These are phyloP conservation scores for Quercus tomentella DNA, from an alignment of 331 rosid genomes.

Conservation along the genomic window DNA sequence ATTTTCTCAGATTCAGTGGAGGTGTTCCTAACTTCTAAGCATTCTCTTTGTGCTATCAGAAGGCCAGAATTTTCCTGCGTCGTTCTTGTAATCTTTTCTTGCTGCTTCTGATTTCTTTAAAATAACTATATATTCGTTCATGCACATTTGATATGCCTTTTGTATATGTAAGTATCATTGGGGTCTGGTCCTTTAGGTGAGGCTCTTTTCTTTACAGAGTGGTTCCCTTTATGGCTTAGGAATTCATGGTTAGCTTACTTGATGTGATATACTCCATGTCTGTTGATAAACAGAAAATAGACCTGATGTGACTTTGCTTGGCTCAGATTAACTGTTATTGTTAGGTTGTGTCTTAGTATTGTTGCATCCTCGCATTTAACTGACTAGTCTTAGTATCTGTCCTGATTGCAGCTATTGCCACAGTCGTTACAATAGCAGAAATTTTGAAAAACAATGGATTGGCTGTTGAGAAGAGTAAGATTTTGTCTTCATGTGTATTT, in stretches of 20 bases:
- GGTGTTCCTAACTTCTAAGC: background rate
- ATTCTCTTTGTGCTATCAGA: background rate
- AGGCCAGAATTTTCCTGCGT: background rate
- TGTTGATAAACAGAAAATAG: background rate
- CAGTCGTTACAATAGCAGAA: conserved; percentile 83
- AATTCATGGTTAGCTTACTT: background rate
- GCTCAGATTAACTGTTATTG: background rate
- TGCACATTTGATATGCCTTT: background rate
- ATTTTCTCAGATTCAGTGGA: background rate
- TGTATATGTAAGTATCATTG: background rate
- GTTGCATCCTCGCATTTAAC: background rate
- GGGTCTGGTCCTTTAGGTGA: too few species aligned
- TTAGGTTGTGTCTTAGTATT: background rate
- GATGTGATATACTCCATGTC: background rate
- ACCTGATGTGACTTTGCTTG: background rate
- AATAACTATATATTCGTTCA: background rate
- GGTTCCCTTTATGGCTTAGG: background rate
- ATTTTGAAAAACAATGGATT: conserved; percentile 81
- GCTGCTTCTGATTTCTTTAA: background rate
- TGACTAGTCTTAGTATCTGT: background rate
- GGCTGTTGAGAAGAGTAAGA: conserved; percentile 82
- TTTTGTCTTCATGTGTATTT: background rate
- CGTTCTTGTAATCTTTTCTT: background rate
- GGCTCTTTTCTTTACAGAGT: too few species aligned
- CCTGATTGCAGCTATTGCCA: conserved; percentile 70